These are phyloP conservation scores for Hypoxylon sp. DNA, from an alignment of 2,329 filamentous ascomycete genomes.

Conservation along the genomic window DNA sequence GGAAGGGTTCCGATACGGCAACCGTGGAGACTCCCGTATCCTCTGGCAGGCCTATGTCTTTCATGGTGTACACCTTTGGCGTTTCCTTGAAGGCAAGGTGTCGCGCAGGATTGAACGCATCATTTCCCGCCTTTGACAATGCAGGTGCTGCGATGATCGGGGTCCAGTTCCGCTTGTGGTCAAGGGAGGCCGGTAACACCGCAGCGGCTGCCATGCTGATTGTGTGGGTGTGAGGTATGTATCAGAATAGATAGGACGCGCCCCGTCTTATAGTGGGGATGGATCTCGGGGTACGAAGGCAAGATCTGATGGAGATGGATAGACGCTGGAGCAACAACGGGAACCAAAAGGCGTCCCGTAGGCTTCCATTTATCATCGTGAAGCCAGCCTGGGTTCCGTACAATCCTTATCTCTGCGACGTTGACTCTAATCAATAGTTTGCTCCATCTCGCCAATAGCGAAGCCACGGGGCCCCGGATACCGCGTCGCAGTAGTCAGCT, in stretches of 20 bases:
- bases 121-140: slow-evolving; percentile 32
- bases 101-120: slow-evolving; percentile 63
- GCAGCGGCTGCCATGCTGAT: slow-evolving; percentile 44
- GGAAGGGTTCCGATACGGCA: slow-evolving; percentile 74
- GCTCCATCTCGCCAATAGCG: slow-evolving; percentile 32
- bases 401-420: slow-evolving; percentile 38
- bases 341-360: not conserved
- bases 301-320: slow-evolving; percentile 5
- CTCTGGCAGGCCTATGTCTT: slow-evolving; percentile 68
- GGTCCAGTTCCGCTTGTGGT: slow-evolving; percentile 37
- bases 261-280: slow-evolving; percentile 2
- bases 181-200: slow-evolving; percentile 29
- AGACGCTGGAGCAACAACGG: slow-evolving; percentile 8
- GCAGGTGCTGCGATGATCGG: slow-evolving; percentile 44
- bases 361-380: slow-evolving; percentile 40
- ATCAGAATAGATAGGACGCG: slow-evolving; percentile 2
- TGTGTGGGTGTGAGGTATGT: slow-evolving; percentile 13
- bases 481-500: slow-evolving; percentile 31
- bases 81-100: slow-evolving; percentile 67
- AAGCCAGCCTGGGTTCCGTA: slow-evolving; percentile 17
- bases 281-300: not conserved
- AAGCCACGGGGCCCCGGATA: slow-evolving; percentile 28
- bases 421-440: slow-evolving; percentile 26
- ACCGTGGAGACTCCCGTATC: slow-evolving; percentile 69
- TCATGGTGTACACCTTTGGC: slow-evolving; percentile 68